These are phyloP conservation scores for Camelina laxa DNA, from an alignment of 345 rosid genomes.

Conservation along the genomic window DNA sequence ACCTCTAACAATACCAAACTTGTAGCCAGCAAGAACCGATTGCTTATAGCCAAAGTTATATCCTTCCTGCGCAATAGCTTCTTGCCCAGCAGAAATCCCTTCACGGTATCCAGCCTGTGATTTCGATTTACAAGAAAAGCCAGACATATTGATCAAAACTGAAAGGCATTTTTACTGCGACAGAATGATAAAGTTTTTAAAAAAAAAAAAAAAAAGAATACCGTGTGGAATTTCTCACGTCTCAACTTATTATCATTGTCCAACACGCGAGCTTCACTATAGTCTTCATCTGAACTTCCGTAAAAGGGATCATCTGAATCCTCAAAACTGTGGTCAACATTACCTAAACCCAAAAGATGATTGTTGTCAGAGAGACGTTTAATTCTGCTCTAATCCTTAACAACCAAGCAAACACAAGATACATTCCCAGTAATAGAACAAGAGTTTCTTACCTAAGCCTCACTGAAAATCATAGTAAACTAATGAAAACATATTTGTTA, in stretches of 20 bases:
- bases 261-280: constrained; percentile 43
- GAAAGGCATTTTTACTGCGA: neutral
- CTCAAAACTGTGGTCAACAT: constrained; percentile 39
- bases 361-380: neutral
- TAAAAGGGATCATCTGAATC: constrained; percentile 50
- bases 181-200: neutral
- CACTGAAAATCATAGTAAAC: neutral
- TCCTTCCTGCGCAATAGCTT: constrained; percentile 79
- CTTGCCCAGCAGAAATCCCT: constrained; percentile 76
- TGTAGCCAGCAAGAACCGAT: constrained; percentile 65
- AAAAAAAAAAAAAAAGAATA: constrained; percentile 30
- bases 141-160: neutral
- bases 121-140: constrained; percentile 13
- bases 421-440: no score
- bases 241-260: constrained; percentile 59
- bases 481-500: neutral
- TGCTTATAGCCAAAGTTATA: constrained; percentile 75
- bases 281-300: constrained; percentile 56
- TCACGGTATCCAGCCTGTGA: constrained; percentile 80
- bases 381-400: neutral
- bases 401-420: neutral
- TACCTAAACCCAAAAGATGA: constrained; percentile 30
- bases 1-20: constrained; percentile 82
- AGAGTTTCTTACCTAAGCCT: neutral
- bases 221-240: constrained; percentile 53